Evolutionary conservation across 257 asterid genomes (phyloP), one percentile per base, ranked within the genome.

Genomic region (Salvia hispanica): DNA sequence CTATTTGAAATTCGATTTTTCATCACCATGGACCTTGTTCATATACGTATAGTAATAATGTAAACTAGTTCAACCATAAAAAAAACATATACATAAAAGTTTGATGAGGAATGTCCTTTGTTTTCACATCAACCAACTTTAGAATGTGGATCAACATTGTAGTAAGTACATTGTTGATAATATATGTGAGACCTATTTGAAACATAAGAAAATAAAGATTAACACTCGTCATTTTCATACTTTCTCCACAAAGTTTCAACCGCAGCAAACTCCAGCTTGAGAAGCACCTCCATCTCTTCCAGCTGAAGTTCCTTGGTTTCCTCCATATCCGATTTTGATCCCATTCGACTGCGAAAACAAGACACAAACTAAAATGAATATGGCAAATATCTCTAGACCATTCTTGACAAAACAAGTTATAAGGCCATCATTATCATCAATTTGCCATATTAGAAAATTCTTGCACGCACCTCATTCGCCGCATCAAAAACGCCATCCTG

Each of bases 401-500:
- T 15, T 16, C 31, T 15, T 5, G 6, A 36, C 33, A 40, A 58
- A 13, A 58, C 11, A 25, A 25, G 37, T n/a, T 31, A 25, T 25
- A 13, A n/a, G 21, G 37, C 44, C 6, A 36, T 3, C 31, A 25
- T 25, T 2, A 25, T 25, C n/a, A 14, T 55, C 10, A 31, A 55
- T 55, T 54, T 54, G 40, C 4, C 33, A 55, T 28, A 11, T 53
- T 7, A 58, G 9, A 61, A 40, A 15, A 37, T 9, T 4, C 5
- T 28, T 37, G 60, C 70, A 53, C 7, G 53, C 45, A 89, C 95
- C 95, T 89, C 96, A 59, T 85, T 87, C 50, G 95, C 85, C 52
- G 86, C 86, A 14, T 89, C 96, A 45, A 87, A 85, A 44, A 81
- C 85, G 67, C 96, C 96, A 69, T 89, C 93, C 76, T 85, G 92